Evolutionary conservation across 208 protist species (phyloP).

Genomic region (Trypanosoma brucei): DNA sequence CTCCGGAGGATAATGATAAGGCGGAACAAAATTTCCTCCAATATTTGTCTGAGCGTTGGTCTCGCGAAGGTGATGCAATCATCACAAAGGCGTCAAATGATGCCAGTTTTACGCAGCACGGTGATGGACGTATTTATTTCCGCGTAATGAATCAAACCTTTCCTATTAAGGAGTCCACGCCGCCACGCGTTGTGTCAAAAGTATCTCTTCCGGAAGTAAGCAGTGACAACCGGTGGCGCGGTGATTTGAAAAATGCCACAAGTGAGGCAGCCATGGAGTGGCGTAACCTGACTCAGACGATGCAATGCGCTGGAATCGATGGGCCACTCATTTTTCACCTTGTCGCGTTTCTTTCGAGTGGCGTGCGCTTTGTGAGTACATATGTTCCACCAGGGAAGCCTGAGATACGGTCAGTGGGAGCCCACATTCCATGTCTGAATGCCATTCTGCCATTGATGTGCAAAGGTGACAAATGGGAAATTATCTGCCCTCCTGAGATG

Average conservation of each 20-base stretch:
- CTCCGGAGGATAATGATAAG: background rate
- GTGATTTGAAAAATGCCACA: constrained; percentile 11
- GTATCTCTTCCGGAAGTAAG: constrained; percentile 15
- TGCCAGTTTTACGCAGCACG: constrained; percentile 27
- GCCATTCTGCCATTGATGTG: constrained; percentile 29
- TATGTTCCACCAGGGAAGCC: background rate
- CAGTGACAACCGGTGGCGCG: constrained; percentile 14
- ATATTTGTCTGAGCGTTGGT: constrained; percentile 10
- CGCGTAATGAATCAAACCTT: constrained; percentile 26
- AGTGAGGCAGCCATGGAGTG: background rate
- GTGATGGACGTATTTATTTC: constrained; percentile 30
- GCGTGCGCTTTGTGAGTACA: constrained; percentile 15
- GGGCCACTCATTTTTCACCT: constrained; percentile 2
- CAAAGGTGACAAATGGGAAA: constrained; percentile 38
- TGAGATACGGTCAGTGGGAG: background rate
- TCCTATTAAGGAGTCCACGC: constrained; percentile 6
- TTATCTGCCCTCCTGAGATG: constrained; percentile 28
- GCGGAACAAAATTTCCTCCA: background rate
- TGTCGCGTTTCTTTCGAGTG: constrained; percentile 12
- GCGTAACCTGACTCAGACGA: background rate
- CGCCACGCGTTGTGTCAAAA: constrained; percentile 8
- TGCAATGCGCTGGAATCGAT: constrained; percentile 8
- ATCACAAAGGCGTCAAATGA: constrained; percentile 20
- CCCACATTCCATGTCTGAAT: constrained; percentile 22
- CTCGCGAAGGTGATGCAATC: constrained; percentile 14